Conservation (phyloP, 1,139 yeast species). For the Zygoascus meyerae region DNA sequence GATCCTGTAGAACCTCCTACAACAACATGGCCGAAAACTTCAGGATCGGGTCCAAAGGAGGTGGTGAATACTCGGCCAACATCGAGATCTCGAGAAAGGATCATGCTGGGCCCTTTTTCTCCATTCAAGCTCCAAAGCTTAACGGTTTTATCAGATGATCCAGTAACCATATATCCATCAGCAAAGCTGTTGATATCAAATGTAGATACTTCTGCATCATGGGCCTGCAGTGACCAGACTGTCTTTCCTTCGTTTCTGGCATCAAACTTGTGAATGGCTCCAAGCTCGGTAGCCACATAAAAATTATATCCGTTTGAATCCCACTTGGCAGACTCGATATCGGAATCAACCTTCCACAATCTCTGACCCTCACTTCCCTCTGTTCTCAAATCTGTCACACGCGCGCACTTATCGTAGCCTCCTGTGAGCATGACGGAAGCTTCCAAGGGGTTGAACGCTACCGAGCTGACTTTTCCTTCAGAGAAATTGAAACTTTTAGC, state of each 20-base stretch:
- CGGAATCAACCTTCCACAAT: constrained; percentile 64
- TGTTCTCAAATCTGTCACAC: constrained; percentile 78
- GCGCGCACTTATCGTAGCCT: constrained; percentile 82
- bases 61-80: constrained; percentile 87
- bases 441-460: constrained; percentile 77
- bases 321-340: constrained; percentile 81
- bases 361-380: constrained; percentile 56
- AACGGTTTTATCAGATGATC: constrained; percentile 81
- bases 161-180: constrained; percentile 74
- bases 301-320: constrained; percentile 54
- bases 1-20: constrained; percentile 86
- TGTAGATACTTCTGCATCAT: constrained; percentile 87
- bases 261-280: constrained; percentile 86
- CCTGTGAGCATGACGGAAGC: constrained; percentile 83
- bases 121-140: constrained; percentile 69
- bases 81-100: constrained; percentile 85
- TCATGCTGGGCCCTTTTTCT: constrained; percentile 72
- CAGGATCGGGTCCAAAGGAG: constrained; percentile 81
- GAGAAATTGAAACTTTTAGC: constrained; percentile 52
- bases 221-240: constrained; percentile 95
- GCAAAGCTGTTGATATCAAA: constrained; percentile 63
- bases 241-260: constrained; percentile 57
- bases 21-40: constrained; percentile 75
- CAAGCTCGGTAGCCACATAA: constrained; percentile 88
- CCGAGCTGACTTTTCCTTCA: constrained; percentile 74